Conservation (phyloP, 306 rosid genomes). For the Coriaria nepalensis region DNA sequence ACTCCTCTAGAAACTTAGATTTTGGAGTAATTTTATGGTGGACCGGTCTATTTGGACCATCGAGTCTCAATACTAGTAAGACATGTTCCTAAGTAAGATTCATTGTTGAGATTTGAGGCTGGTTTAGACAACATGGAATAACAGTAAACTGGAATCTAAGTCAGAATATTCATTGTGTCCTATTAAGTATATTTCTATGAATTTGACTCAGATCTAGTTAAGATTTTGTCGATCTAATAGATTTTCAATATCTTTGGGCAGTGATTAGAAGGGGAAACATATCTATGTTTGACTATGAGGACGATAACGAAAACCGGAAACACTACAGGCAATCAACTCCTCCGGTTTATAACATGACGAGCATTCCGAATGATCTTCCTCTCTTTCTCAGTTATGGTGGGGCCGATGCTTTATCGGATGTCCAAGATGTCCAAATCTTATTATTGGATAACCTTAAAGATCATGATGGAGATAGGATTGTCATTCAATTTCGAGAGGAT, state of each 20-base stretch:
- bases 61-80: too few relatives aligned
- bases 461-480: constrained; percentile 50
- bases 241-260: constrained; percentile 18
- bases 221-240: background rate
- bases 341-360: constrained; percentile 50
- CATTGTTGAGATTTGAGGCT: too few relatives aligned
- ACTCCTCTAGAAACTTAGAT: background rate
- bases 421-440: constrained; percentile 42
- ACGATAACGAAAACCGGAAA: constrained; percentile 24
- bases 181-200: background rate
- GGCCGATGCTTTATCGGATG: constrained; percentile 57
- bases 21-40: background rate
- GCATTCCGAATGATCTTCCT: constrained; percentile 55
- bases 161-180: too few relatives aligned
- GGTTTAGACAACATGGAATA: too few relatives aligned
- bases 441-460: constrained; percentile 37
- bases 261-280: constrained; percentile 60
- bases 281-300: constrained; percentile 52
- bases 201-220: background rate
- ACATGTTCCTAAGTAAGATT: too few relatives aligned
- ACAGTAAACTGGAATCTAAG: too few relatives aligned
- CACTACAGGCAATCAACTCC: constrained; percentile 65
- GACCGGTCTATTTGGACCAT: background rate
- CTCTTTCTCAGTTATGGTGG: constrained; percentile 59
- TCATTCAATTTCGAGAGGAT: constrained; percentile 44